Percentiles rank a stretch among this genome's conserved stretches.
These are phyloP conservation scores for Alternaria brassicae DNA, from an alignment of 2,329 filamentous ascomycete species.

Conservation along the genomic window DNA sequence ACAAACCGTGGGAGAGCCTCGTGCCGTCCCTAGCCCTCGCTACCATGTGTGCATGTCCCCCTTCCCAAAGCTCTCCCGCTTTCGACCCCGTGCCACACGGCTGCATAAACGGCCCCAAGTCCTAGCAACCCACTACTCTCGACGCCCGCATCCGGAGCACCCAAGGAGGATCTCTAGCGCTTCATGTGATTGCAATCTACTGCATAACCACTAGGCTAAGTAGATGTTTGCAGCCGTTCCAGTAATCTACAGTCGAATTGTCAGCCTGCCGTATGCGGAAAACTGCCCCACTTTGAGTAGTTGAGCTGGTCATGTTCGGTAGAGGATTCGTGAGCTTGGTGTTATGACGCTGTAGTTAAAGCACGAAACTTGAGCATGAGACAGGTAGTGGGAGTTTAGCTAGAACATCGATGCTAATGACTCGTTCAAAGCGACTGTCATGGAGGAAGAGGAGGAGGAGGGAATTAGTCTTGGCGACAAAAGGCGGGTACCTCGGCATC, in stretches of 20 bases:
- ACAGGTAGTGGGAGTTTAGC: not conserved
- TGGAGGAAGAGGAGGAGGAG: not conserved
- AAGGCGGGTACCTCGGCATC: constrained; percentile 1
- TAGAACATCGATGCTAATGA: not conserved
- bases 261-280: constrained; percentile 34
- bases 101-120: constrained; percentile 12
- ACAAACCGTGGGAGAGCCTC: not conserved
- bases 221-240: constrained; percentile 45
- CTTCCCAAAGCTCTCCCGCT: constrained; percentile 2
- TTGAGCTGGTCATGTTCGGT: not conserved
- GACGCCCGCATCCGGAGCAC: not conserved
- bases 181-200: constrained; percentile 26
- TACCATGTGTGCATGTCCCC: too few relatives aligned
- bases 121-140: constrained; percentile 9
- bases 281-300: constrained; percentile 12
- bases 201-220: constrained; percentile 27
- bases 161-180: not conserved
- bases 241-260: constrained; percentile 35
- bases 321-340: not conserved
- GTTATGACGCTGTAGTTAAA: not conserved
- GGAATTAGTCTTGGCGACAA: not conserved
- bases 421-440: not conserved
- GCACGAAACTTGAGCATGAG: too few relatives aligned
- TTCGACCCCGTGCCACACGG: constrained; percentile 7
- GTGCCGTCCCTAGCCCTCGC: not conserved